These are phyloP conservation scores for Colletotrichum tropicale DNA, from an alignment of 2,329 filamentous ascomycete genomes.

Conservation along the genomic window DNA sequence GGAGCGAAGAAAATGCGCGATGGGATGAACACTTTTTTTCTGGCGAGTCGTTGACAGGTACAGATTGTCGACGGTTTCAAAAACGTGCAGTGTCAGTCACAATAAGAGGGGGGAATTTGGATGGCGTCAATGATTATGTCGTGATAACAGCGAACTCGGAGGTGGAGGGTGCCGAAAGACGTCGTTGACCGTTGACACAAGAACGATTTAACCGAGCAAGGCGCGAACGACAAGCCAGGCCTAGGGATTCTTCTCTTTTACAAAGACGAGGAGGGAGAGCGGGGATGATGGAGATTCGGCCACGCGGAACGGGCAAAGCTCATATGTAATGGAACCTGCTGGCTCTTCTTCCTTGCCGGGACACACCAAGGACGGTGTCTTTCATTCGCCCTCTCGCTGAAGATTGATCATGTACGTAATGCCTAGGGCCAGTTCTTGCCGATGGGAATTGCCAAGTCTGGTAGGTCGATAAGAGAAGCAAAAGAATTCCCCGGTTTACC, in stretches of 20 bases:
- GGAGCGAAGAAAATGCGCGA: background rate
- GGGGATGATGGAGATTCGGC: background rate
- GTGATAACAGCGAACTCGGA: background rate
- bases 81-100: background rate
- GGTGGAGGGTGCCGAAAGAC: background rate
- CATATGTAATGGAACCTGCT: background rate
- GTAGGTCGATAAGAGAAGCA: conserved; percentile 10
- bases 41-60: background rate
- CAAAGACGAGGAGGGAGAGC: background rate
- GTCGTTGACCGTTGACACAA: background rate
- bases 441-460: background rate
- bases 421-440: background rate
- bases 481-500: background rate
- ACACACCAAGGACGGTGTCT: background rate
- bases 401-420: conserved; percentile 5
- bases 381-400: background rate
- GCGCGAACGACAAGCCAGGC: background rate
- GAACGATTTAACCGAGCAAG: background rate
- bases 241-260: background rate
- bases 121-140: background rate
- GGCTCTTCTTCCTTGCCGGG: background rate
- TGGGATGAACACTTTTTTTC: background rate
- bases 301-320: background rate
- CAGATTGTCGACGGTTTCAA: background rate
- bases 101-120: background rate